Evolutionary conservation across 129 eudicot species (phyloP), one percentile per base, ranked within the genome.

Genomic region (Gnaphalium uliginosum): DNA sequence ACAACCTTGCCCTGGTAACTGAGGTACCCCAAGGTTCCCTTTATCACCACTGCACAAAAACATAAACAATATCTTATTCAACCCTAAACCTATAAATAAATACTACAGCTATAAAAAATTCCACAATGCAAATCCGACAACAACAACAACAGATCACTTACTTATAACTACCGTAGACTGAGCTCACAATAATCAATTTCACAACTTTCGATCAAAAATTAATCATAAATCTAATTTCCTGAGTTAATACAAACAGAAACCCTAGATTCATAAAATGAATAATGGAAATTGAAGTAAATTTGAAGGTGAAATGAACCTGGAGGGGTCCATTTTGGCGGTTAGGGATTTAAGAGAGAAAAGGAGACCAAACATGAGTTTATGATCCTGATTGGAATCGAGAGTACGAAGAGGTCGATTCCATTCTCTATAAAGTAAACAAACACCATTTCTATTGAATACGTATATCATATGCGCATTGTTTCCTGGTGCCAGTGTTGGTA

Each of bases 351-450:
- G 96, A 27, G 96, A 90, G 72, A 90, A 90, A 54, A 90, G 96
- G 30, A 90, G 87, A 50, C 96, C 97, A 46, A 91, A 91, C 99
- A 95, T 95, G 80, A 91, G 96, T 83, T 95, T 95, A 69, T 95
- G 93, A 74, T 95, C 99, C 74, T 95, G 99, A 60, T 86, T 94
- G 25, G 91, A 50, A 69, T 82, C 83, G 26, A 93, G 89, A 60
- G 98, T 93, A 37, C 86, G 93, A 66, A 90, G 97, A 7, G 96
- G 96, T 1, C 98, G 98, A 76, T 93, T 90, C 97, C 98, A 93
- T 73, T 93, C 98, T 83, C 97, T 87, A 86, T 93, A 93, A 53
- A 93, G 96, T 82, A 93, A 76, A 75, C 98, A 95, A 17, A 91
- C 74, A 4, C 99, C 99, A 24, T 95, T 95, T 32, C 99, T 80